Evolutionary conservation across 805 yeast genomes (phyloP), one percentile per base, ranked within the genome.

Genomic region (Komagataella mondaviorum): DNA sequence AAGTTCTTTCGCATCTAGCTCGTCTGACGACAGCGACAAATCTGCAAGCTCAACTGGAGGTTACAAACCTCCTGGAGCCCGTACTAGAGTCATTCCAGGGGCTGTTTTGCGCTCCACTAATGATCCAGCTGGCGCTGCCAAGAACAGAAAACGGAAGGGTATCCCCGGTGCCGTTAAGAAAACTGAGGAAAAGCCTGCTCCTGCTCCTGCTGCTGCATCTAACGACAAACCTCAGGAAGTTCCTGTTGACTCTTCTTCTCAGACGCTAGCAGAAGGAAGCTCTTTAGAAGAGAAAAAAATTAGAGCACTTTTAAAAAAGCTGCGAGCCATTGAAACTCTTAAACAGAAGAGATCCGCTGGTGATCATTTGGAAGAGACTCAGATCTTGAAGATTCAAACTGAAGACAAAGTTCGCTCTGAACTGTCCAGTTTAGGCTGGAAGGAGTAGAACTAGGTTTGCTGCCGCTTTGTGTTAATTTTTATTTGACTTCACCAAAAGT

Each of bases 251-350:
- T 56, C 61, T 22, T 63, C 63, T 22, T 73, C 76, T 10, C 59
- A 71, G 48, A 78, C 79, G 44, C 71, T 75, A 53, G 85, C 85
- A 23, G 87, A 85, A 46, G 79, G 79, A 22, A 72, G 72, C 44
- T 78, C 87, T 8, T 74, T 87, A 45, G 97, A 91, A 67, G 98
- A 91, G 60, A 93, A 90, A 75, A 89, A 90, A 69, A 83, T 88
- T 56, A 79, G 99, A 65, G 81, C 93, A 36, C 75, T 93, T 64
- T 76, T 90, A 67, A 93, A 93, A 72, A 93, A 93, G 69, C 76
- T 91, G 56, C 78, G 98, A 62, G 97, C 99, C n/a, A 93, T 93
- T 59, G 96, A 90, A 66, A 81, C 81, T 51, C 76, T 93, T 61
- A 90, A 90, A 68, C 78, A 78, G 73, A 87, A 91, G 65, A 89